Conservation (phyloP, 768 basidiomycete genomes). For the Macrolepiota dolichaula region DNA sequence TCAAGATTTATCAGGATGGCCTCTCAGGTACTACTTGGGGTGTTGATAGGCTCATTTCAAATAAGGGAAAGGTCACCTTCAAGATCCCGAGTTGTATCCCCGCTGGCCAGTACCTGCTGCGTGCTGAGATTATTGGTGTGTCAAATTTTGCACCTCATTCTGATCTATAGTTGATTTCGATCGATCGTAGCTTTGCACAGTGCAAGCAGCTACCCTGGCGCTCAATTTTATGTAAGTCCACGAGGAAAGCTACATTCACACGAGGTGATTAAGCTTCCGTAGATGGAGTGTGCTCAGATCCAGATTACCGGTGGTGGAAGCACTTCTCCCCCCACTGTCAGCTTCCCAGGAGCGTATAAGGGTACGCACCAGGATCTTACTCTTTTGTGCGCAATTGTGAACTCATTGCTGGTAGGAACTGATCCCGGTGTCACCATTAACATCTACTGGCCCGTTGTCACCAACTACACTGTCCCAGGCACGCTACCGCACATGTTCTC, state of each 20-base stretch:
- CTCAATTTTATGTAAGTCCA: slow-evolving; percentile 50
- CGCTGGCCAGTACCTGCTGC: slow-evolving; percentile 45
- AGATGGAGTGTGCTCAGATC: slow-evolving; percentile 49
- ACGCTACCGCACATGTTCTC: neutral
- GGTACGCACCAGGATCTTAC: slow-evolving; percentile 18
- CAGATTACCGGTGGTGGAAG: slow-evolving; percentile 42
- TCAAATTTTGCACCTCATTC: neutral
- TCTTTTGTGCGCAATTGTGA: neutral
- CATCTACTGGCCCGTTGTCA: slow-evolving; percentile 11
- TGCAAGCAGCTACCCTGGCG: slow-evolving; percentile 46
- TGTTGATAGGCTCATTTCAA: slow-evolving; percentile 41
- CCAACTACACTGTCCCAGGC: slow-evolving; percentile 23
- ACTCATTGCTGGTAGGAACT: slow-evolving; percentile 1
- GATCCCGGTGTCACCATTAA: slow-evolving; percentile 15
- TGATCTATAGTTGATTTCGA: neutral
- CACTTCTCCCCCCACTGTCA: slow-evolving; percentile 40
- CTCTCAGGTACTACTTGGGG: slow-evolving; percentile 36
- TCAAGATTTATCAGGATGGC: slow-evolving; percentile 51
- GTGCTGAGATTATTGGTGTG: slow-evolving; percentile 50
- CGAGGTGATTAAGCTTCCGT: neutral
- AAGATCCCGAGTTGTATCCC: slow-evolving; percentile 42
- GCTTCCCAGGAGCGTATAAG: slow-evolving; percentile 45
- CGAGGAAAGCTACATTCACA: neutral
- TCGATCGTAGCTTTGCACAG: slow-evolving; percentile 38
- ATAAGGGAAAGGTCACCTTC: slow-evolving; percentile 50